Evolutionary conservation across 768 basidiomycete species (phyloP).

Genomic region (Coprinopsis cinerea): DNA sequence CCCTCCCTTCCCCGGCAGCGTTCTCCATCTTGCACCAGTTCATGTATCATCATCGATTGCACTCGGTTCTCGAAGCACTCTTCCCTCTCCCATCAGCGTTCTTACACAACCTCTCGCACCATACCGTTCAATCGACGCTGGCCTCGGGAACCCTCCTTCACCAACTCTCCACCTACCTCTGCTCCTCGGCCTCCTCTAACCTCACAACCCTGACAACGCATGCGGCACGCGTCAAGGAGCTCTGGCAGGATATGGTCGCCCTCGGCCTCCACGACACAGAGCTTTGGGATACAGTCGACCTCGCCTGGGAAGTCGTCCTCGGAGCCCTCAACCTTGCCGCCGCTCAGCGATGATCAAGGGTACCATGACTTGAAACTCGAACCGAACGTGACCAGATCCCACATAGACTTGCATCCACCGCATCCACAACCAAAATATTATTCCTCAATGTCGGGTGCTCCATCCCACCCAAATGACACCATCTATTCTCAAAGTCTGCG

Average conservation of each 20-base stretch:
- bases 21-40: conserved; percentile 61
- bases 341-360: conserved; percentile 18
- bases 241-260: conserved; percentile 75
- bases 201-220: conserved; percentile 43
- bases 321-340: conserved; percentile 47
- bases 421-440: neutral
- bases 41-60: conserved; percentile 63
- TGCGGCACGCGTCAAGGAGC: conserved; percentile 66
- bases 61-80: conserved; percentile 52
- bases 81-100: conserved; percentile 51
- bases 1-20: conserved; percentile 64
- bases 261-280: conserved; percentile 69
- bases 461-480: neutral
- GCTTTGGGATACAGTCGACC: conserved; percentile 73
- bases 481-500: conserved; percentile 2
- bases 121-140: conserved; percentile 36
- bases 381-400: neutral
- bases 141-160: conserved; percentile 48
- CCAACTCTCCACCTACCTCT: conserved; percentile 48
- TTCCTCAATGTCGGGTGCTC: neutral
- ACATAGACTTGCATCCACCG: conserved; percentile 9
- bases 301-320: conserved; percentile 74
- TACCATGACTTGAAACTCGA: neutral
- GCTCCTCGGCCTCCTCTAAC: conserved; percentile 38
- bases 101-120: conserved; percentile 37